A percentile compares a stretch with the other conserved stretches of the same genome.
Conservation (phyloP, 2,329 filamentous ascomycete species). For the Shiraia bambusicola region DNA sequence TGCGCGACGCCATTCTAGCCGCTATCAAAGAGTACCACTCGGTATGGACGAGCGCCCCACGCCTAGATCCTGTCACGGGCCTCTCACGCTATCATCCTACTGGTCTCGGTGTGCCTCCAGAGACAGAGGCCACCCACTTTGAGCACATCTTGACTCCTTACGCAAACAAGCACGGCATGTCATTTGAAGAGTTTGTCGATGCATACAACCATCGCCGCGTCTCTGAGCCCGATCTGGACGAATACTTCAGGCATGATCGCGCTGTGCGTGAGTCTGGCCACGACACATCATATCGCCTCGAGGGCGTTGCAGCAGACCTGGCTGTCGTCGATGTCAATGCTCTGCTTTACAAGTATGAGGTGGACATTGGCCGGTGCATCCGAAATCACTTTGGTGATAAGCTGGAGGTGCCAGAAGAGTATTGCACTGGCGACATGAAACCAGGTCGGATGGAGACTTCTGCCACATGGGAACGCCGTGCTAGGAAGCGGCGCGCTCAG, state of each 20-base stretch:
- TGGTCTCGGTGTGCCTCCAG: constrained; percentile 82
- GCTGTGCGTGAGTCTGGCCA: constrained; percentile 95
- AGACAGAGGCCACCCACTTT: constrained; percentile 88
- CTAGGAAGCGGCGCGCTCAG: constrained; percentile 76
- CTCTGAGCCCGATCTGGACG: constrained; percentile 82
- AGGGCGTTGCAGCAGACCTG: constrained; percentile 75
- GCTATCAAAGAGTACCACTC: constrained; percentile 96
- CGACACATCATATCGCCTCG: constrained; percentile 91
- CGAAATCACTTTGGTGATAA: constrained; percentile 80
- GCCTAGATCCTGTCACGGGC: constrained; percentile 74
- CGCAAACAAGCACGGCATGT: constrained; percentile 78
- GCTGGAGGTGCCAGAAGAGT: constrained; percentile 79
- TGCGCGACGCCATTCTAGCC: constrained; percentile 76
- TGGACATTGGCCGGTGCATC: constrained; percentile 85
- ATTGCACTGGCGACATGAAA: constrained; percentile 65
- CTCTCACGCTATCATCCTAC: constrained; percentile 83
- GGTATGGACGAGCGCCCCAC: constrained; percentile 75
- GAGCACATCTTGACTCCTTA: constrained; percentile 80
- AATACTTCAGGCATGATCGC: constrained; percentile 94
- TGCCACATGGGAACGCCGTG: constrained; percentile 85
- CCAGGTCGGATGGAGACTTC: constrained; percentile 77
- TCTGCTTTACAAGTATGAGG: constrained; percentile 94
- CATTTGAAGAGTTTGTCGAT: constrained; percentile 78
- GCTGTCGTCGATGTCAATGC: constrained; percentile 96
- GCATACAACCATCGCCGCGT: constrained; percentile 79